Percentiles rank a stretch among this genome's conserved stretches.
Conservation (phyloP, 192 early-diverging fungal genomes). For the Podila epicladia region DNA sequence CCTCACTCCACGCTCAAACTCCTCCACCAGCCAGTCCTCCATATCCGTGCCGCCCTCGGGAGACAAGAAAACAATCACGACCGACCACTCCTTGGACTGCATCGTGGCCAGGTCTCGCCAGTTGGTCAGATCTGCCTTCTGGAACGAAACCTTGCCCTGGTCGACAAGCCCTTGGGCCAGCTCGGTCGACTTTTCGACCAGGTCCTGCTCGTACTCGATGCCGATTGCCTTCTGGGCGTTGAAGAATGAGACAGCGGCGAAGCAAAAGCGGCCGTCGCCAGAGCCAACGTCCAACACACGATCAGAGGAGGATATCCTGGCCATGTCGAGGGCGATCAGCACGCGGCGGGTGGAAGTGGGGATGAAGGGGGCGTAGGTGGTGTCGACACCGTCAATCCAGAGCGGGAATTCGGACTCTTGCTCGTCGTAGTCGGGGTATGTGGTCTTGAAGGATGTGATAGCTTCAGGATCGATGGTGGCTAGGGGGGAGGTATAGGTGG, state of each 20-base stretch:
- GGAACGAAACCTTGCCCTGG: constrained; percentile 38
- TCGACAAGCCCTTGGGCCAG: constrained; percentile 34
- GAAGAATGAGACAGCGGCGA: constrained; percentile 57
- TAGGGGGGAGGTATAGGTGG: not conserved
- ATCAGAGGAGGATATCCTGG: constrained; percentile 46
- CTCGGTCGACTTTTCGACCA: constrained; percentile 53
- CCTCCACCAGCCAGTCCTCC: constrained; percentile 54
- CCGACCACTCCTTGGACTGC: constrained; percentile 49
- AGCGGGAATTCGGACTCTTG: constrained; percentile 53
- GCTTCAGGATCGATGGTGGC: not conserved
- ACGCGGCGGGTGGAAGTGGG: constrained; percentile 65
- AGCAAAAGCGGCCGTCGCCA: constrained; percentile 68
- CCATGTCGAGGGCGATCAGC: constrained; percentile 57
- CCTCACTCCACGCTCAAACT: constrained; percentile 56
- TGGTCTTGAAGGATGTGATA: constrained; percentile 6
- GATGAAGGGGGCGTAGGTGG: constrained; percentile 63
- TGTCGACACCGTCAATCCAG: constrained; percentile 64
- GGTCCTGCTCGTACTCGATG: constrained; percentile 60
- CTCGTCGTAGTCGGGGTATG: constrained; percentile 41
- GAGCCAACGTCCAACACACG: constrained; percentile 66
- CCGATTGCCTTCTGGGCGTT: constrained; percentile 55
- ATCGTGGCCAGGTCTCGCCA: constrained; percentile 36
- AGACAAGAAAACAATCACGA: constrained; percentile 61
- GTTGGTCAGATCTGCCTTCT: constrained; percentile 51
- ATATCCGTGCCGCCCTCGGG: constrained; percentile 59